A percentile compares a stretch with the other conserved stretches of the same genome.
phyloP scores from a whole-genome alignment of 2,329 filamentous ascomycete species.

The Neopestalotiopsis sp. region DNA sequence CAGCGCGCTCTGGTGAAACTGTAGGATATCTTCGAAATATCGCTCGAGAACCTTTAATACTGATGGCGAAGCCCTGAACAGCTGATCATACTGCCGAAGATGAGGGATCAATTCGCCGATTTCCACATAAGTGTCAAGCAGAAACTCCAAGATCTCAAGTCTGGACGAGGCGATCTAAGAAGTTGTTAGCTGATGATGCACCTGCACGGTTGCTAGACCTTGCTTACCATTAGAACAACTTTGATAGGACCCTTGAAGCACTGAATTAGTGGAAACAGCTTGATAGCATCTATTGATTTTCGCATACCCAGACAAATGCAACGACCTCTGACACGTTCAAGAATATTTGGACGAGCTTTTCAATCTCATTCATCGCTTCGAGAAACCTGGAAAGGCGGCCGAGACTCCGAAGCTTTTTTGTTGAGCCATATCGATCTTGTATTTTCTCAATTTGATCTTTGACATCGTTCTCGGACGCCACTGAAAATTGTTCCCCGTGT shows the following conservation, averaged over 20 bases:
- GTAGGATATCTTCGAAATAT: conserved; percentile 28
- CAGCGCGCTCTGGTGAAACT: conserved; percentile 27
- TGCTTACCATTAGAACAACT: neutral
- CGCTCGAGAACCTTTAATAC: conserved; percentile 23
- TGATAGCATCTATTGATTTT: conserved; percentile 17
- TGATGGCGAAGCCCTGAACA: conserved; percentile 20
- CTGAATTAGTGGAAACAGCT: neutral
- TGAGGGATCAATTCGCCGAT: conserved; percentile 28
- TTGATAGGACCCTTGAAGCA: neutral
- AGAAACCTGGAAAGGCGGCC: conserved; percentile 26
- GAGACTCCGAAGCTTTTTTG: conserved; percentile 24
- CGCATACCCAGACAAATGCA: conserved; percentile 28
- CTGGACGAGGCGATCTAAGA: conserved; percentile 19
- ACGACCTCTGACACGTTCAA: conserved; percentile 27
- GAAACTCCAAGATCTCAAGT: conserved; percentile 23
- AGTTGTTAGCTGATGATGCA: neutral
- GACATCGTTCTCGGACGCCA: conserved; percentile 18
- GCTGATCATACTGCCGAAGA: conserved; percentile 24
- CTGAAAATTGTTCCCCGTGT: conserved; percentile 16
- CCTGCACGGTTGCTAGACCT: neutral
- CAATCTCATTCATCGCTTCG: conserved; percentile 28
- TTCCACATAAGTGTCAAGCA: conserved; percentile 28
- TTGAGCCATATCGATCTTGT: conserved; percentile 20
- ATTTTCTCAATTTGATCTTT: conserved; percentile 20
- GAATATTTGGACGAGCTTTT: conserved; percentile 27